phyloP scores from a whole-genome alignment of 2,329 filamentous ascomycete species.

The Hirsutella thompsonii region DNA sequence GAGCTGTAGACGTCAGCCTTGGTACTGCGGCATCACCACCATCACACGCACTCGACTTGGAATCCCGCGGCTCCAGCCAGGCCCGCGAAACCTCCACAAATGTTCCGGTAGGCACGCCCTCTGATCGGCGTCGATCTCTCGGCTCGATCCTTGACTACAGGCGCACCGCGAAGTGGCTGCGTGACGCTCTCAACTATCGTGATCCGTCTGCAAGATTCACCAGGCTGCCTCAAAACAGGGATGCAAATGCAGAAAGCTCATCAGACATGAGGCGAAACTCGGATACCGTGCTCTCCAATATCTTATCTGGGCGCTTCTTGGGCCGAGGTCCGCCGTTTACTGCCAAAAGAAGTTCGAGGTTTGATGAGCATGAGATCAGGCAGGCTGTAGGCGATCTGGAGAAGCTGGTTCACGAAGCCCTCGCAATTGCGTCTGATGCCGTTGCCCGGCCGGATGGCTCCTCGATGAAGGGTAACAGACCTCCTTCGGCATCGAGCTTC shows the following conservation, averaged over 20 bases:
- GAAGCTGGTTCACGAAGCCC: slow-evolving; percentile 30
- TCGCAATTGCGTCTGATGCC: slow-evolving; percentile 28
- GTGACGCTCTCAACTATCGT: slow-evolving; percentile 14
- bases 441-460: slow-evolving; percentile 17
- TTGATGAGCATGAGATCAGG: slow-evolving; percentile 18
- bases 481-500: slow-evolving; percentile 4
- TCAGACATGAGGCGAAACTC: slow-evolving; percentile 10
- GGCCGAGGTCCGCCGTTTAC: slow-evolving; percentile 7
- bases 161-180: slow-evolving; percentile 20
- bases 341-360: slow-evolving; percentile 9
- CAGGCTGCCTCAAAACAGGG: slow-evolving; percentile 9
- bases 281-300: slow-evolving; percentile 9
- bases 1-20: too few relatives aligned
- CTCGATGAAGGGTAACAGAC: slow-evolving; percentile 5
- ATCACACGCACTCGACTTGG: too few relatives aligned
- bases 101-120: neutral
- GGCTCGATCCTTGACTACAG: slow-evolving; percentile 18
- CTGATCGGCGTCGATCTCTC: slow-evolving; percentile 11
- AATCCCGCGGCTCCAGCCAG: too few relatives aligned
- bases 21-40: too few relatives aligned
- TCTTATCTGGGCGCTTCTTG: slow-evolving; percentile 6
- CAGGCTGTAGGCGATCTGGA: slow-evolving; percentile 29
- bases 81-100: too few relatives aligned
- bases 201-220: slow-evolving; percentile 15
- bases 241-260: slow-evolving; percentile 3